Conservation (phyloP, 2,329 filamentous ascomycete species). For the Drechslerella dactyloides region DNA sequence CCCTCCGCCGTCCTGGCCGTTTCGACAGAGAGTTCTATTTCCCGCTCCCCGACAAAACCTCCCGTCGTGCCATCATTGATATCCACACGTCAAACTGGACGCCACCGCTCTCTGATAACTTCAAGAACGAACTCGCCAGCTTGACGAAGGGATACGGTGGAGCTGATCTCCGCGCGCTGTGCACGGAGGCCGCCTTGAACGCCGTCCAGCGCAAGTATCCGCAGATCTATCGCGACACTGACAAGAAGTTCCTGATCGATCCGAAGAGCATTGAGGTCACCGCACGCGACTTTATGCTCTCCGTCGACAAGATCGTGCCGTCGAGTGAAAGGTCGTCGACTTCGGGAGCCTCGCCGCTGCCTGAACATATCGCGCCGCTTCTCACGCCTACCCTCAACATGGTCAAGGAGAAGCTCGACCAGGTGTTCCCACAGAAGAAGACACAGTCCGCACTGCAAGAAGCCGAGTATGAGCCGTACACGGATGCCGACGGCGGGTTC, state of each 20-base stretch:
- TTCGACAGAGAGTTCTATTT: conserved; percentile 99
- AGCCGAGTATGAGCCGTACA: conserved; percentile 85
- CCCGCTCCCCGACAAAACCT: conserved; percentile 81
- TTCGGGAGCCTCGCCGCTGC: conserved; percentile 80
- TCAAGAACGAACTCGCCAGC: conserved; percentile 83
- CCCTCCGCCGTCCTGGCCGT: conserved; percentile 87
- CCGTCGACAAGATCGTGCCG: conserved; percentile 92
- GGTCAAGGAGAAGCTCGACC: conserved; percentile 74
- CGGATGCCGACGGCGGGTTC: conserved; percentile 82
- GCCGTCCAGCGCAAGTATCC: conserved; percentile 94
- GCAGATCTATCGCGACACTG: conserved; percentile 84
- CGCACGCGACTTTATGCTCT: conserved; percentile 96
- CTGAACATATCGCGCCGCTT: conserved; percentile 79
- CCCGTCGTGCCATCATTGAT: conserved; percentile 83
- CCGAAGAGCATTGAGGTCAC: conserved; percentile 82
- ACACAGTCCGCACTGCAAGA: conserved; percentile 89
- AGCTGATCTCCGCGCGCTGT: conserved; percentile 90
- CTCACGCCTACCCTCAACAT: conserved; percentile 73
- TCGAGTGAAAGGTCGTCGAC: conserved; percentile 90
- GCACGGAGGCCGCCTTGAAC: conserved; percentile 94
- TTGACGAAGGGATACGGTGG: conserved; percentile 96
- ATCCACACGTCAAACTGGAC: conserved; percentile 97
- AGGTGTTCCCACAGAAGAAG: conserved; percentile 82
- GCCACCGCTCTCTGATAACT: conserved; percentile 71
- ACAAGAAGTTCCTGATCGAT: conserved; percentile 87